phyloP scores from a whole-genome alignment of 163 green algal species.

The Chlorella variabilis region DNA sequence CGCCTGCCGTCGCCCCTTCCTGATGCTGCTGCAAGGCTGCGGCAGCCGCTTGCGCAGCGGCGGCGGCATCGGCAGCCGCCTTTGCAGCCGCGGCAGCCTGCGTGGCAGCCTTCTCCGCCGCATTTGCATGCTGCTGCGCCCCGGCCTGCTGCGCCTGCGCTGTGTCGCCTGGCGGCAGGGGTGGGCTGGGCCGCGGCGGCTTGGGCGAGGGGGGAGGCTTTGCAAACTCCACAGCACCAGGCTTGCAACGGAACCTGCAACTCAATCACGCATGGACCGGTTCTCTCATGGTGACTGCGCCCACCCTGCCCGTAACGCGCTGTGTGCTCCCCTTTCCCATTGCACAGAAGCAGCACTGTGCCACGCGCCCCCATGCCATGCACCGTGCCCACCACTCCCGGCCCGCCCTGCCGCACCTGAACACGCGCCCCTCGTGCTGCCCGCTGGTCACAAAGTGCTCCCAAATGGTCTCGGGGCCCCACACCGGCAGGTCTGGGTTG shows the following conservation, averaged over 20 bases:
- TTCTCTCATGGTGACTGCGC: too few relatives aligned
- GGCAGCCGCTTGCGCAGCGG: conserved; percentile 1
- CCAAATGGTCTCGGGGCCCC: conserved; percentile 48
- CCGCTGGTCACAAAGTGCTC: conserved; percentile 56
- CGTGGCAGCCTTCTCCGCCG: conserved; percentile 2
- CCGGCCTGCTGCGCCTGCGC: background rate
- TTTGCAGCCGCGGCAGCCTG: background rate
- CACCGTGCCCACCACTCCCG: background rate
- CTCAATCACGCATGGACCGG: background rate
- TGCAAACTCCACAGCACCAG: conserved; percentile 10
- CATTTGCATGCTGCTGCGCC: background rate
- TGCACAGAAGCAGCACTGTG: too few relatives aligned
- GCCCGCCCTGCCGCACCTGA: conserved; percentile 47
- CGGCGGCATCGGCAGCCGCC: conserved; percentile 1
- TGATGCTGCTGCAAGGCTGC: background rate
- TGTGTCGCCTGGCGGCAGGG: background rate
- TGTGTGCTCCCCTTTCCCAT: too few relatives aligned
- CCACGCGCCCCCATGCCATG: background rate
- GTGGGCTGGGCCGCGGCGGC: background rate
- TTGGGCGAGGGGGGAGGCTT: conserved; percentile 9
- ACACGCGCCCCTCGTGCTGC: conserved; percentile 56
- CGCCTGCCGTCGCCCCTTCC: background rate
- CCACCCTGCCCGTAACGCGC: too few relatives aligned
- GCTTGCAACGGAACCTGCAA: conserved; percentile 26
- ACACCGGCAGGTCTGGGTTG: conserved; percentile 52